phyloP scores from a whole-genome alignment of 2,329 filamentous ascomycete species.

The Pleoardoris graminearum region DNA sequence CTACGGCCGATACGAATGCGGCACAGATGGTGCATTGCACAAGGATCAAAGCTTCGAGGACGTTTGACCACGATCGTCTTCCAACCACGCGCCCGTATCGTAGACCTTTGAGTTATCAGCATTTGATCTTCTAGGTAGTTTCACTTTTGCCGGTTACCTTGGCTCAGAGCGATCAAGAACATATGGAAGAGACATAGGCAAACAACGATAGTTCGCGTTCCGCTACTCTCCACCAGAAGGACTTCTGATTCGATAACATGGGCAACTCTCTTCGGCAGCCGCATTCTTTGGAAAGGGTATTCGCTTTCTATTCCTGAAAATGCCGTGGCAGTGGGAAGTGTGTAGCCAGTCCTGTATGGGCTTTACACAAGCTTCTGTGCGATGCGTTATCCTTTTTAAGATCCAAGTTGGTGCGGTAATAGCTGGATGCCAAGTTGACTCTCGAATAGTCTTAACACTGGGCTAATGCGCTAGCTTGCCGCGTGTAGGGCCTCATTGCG shows the following conservation, averaged over 20 bases:
- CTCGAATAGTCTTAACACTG: too few species aligned
- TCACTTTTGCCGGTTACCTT: slow-evolving; percentile 17
- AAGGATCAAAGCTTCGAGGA: slow-evolving; percentile 24
- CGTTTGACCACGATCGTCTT: slow-evolving; percentile 11
- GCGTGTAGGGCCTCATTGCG: too few species aligned
- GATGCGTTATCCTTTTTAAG: too few species aligned
- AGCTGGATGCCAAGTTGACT: too few species aligned
- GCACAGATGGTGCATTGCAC: slow-evolving; percentile 22
- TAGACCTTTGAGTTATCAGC: background rate
- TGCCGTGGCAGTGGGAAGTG: too few species aligned
- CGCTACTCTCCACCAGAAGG: background rate
- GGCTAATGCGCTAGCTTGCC: too few species aligned
- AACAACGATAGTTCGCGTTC: slow-evolving; percentile 8
- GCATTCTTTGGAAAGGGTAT: background rate
- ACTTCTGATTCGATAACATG: background rate
- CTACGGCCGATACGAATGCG: slow-evolving; percentile 32
- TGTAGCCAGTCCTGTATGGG: too few species aligned
- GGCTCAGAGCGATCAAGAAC: slow-evolving; percentile 21
- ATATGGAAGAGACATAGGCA: slow-evolving; percentile 19
- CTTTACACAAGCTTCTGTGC: too few species aligned
- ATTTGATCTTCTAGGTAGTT: background rate
- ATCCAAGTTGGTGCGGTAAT: too few species aligned
- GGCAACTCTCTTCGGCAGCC: background rate
- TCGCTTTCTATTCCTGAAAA: too few species aligned
- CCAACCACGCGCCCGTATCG: slow-evolving; percentile 21